phyloP scores from a whole-genome alignment of 2,329 filamentous ascomycete species.

The Nectriaceae sp. region DNA sequence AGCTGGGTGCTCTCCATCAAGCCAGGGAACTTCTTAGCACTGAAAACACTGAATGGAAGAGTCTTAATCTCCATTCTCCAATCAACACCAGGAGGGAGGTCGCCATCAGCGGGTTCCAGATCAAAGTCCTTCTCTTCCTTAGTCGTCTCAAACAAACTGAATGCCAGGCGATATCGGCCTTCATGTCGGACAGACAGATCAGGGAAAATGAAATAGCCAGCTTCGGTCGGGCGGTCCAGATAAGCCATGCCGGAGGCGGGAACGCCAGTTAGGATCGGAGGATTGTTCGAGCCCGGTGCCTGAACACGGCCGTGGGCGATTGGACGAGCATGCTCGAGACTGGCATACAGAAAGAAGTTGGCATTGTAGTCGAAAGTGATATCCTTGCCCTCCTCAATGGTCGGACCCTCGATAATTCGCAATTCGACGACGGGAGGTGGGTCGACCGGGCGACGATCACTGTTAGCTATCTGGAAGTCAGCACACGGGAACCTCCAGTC shows the following conservation, averaged over 20 bases:
- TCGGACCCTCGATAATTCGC: conserved; percentile 74
- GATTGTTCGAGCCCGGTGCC: conserved; percentile 65
- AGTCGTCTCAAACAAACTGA: conserved; percentile 91
- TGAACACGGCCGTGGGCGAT: conserved; percentile 80
- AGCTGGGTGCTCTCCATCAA: conserved; percentile 85
- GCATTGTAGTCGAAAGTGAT: conserved; percentile 92
- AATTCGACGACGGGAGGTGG: conserved; percentile 93
- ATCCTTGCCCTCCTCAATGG: conserved; percentile 63
- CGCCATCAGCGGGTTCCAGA: conserved; percentile 45
- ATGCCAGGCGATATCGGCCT: conserved; percentile 86
- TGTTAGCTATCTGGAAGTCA: conserved; percentile 36
- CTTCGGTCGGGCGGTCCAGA: conserved; percentile 77
- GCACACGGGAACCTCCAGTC: conserved; percentile 5
- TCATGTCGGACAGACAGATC: conserved; percentile 96
- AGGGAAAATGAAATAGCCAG: conserved; percentile 96
- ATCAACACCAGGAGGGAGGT: conserved; percentile 63
- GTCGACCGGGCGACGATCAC: conserved; percentile 87
- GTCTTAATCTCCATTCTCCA: conserved; percentile 92
- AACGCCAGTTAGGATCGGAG: conserved; percentile 88
- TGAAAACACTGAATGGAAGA: conserved; percentile 82
- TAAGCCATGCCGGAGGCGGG: conserved; percentile 96
- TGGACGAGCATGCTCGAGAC: conserved; percentile 80
- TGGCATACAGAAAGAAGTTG: conserved; percentile 96
- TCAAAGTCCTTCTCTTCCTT: conserved; percentile 84
- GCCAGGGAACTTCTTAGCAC: conserved; percentile 97